phyloP scores from a whole-genome alignment of 768 basidiomycete species.

The Termitomyces sp. region DNA sequence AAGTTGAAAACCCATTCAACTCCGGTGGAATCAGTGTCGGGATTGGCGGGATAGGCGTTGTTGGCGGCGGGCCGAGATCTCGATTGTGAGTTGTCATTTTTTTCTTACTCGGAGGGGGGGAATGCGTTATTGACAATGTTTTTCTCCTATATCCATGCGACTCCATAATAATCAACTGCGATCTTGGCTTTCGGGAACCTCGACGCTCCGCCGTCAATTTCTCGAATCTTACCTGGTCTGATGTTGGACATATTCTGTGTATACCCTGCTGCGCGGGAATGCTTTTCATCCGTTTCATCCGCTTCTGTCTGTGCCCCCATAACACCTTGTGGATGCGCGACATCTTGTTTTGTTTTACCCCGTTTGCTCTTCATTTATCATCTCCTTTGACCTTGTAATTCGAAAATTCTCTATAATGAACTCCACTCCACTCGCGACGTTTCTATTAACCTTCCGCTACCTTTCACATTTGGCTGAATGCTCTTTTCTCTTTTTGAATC shows the following conservation, averaged over 20 bases:
- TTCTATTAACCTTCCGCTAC: background rate
- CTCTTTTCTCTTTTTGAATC: background rate
- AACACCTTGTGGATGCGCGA: too few relatives aligned
- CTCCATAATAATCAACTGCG: background rate
- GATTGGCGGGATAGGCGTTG: slow-evolving; percentile 37
- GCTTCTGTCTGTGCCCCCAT: background rate
- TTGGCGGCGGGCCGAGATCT: slow-evolving; percentile 22
- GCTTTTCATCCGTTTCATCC: background rate
- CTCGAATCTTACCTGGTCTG: background rate
- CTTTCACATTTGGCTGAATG: background rate
- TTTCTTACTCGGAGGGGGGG: background rate
- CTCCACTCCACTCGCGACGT: background rate
- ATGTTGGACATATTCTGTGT: background rate
- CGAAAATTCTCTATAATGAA: background rate
- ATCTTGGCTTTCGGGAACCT: background rate
- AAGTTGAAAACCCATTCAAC: slow-evolving; percentile 16
- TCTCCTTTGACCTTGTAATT: background rate
- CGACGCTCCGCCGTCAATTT: background rate
- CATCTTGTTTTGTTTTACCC: background rate
- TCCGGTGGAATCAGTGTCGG: slow-evolving; percentile 41
- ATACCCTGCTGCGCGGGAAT: background rate
- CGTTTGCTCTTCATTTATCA: background rate
- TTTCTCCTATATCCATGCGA: slow-evolving; percentile 2
- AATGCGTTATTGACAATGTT: slow-evolving; percentile 11
- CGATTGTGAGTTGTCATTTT: slow-evolving; percentile 32